Evolutionary conservation across 2,329 filamentous ascomycete species (phyloP).

Genomic region (Plenodomus tracheiphilus): DNA sequence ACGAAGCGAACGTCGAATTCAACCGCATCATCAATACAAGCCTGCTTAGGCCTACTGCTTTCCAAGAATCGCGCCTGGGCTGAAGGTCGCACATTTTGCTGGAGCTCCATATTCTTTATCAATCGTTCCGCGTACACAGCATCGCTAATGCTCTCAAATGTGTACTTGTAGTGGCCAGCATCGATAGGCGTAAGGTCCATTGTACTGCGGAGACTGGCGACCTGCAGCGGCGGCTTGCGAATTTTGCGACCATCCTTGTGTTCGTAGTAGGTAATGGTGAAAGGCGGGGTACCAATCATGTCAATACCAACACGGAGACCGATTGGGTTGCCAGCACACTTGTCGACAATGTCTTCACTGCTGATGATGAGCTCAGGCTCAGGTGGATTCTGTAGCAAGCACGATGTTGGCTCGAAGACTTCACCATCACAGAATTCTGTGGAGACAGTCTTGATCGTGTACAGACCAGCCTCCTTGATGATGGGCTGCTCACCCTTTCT

Average conservation of each 20-base stretch:
- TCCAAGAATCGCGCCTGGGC: slow-evolving; percentile 74
- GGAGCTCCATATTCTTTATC: slow-evolving; percentile 64
- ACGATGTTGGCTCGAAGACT: slow-evolving; percentile 91
- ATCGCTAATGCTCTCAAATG: slow-evolving; percentile 80
- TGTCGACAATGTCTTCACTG: slow-evolving; percentile 84
- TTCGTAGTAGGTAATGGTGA: slow-evolving; percentile 77
- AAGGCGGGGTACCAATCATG: slow-evolving; percentile 89
- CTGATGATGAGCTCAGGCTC: slow-evolving; percentile 77
- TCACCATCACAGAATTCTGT: slow-evolving; percentile 85
- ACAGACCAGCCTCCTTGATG: slow-evolving; percentile 80
- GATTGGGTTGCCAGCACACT: slow-evolving; percentile 91
- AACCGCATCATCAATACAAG: slow-evolving; percentile 82
- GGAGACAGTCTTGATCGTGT: slow-evolving; percentile 78
- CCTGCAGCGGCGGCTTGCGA: slow-evolving; percentile 56
- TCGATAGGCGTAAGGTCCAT: slow-evolving; percentile 79
- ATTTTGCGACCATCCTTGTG: slow-evolving; percentile 60
- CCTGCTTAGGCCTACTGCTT: slow-evolving; percentile 60
- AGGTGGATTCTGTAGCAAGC: slow-evolving; percentile 85
- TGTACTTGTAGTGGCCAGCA: slow-evolving; percentile 85
- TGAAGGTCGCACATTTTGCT: slow-evolving; percentile 91
- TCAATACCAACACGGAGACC: slow-evolving; percentile 88
- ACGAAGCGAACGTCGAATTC: slow-evolving; percentile 73
- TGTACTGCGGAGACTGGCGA: slow-evolving; percentile 76
- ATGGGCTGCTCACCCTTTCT: slow-evolving; percentile 66
- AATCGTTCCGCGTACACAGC: slow-evolving; percentile 68